Evolutionary conservation across 2,329 filamentous ascomycete species (phyloP), one percentile per base, ranked within the genome.

Genomic region (Aspergillus sp.): DNA sequence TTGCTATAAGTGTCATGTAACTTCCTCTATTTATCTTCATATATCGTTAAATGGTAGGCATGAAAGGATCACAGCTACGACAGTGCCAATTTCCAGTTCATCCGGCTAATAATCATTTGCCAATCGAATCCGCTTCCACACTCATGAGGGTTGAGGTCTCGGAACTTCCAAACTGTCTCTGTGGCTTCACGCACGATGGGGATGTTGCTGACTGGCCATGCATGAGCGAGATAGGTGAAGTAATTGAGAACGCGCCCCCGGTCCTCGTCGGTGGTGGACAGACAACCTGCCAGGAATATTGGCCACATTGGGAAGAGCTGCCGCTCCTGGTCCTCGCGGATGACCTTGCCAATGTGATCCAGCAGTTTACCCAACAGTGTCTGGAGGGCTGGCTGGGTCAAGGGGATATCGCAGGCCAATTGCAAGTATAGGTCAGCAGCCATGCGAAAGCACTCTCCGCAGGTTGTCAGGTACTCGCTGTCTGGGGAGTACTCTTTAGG

Each of bases 261-360:
- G 6, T 43, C 52, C 15, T 32, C 38, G 4, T 55, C 52, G 38
- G 52, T 13, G 8, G 52, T 45, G 12, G 52, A 55, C 15, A 45
- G n/a, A 28, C 52, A 55, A 0, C 52, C 52, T 2, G 52, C 52
- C 38, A 55, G 23, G 13, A 55, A 55, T 10, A 55, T 39, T 17
- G 52, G 52, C 52, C 52, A 55, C 52, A 55, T 55, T 4, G 52
- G 52, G 10, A 55, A 55, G 17, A 55, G 9, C 38, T 55, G 52
- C 25, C 52, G 21, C 28, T 55, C 52, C 39, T 55, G 52, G 23
- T 55, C 52, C 38, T 55, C 52, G 8, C 38, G 52, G 15, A 55
- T 55, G 52, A 55, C 52, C 13, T 43, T 38, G 4, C 52, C 39
- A 13, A 55, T 55, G 8, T 43, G 21, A n/a, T 45, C 38, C 8